Evolutionary conservation across 306 rosid species (phyloP).

Genomic region (Dicorynia guianensis): DNA sequence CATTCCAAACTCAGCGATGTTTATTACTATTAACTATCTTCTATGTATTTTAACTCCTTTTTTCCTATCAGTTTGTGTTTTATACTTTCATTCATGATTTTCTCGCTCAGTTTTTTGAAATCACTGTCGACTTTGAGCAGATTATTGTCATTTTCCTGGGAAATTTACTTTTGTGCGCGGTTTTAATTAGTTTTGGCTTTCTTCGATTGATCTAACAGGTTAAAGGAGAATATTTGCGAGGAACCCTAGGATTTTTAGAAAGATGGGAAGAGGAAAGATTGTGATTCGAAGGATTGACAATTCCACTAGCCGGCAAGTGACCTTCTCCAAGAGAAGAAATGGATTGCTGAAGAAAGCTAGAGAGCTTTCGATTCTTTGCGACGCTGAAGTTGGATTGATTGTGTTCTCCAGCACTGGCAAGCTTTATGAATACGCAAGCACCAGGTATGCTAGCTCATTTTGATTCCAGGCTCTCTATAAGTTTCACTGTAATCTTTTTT

Average conservation of each 20-base stretch:
- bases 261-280: constrained; percentile 55
- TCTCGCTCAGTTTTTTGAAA: constrained; percentile 4
- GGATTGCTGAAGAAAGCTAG: constrained; percentile 58
- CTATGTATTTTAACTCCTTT: neutral
- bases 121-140: neutral
- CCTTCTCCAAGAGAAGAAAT: constrained; percentile 60
- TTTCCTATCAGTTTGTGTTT: neutral
- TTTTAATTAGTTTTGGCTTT: neutral
- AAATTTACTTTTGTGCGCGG: neutral
- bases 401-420: constrained; percentile 59
- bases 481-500: no score
- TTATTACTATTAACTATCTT: neutral
- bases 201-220: constrained; percentile 43
- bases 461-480: no score
- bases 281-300: constrained; percentile 55
- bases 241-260: constrained; percentile 33
- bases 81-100: neutral
- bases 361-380: constrained; percentile 56
- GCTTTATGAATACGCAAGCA: constrained; percentile 57
- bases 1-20: neutral
- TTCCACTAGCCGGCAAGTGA: constrained; percentile 52
- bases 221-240: constrained; percentile 19
- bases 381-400: constrained; percentile 63
- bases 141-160: neutral
- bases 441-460: constrained; percentile 42